Evolutionary conservation across 129 eudicot genomes (phyloP), one percentile per base, ranked within the genome.

Genomic region (Mikania micrantha): DNA sequence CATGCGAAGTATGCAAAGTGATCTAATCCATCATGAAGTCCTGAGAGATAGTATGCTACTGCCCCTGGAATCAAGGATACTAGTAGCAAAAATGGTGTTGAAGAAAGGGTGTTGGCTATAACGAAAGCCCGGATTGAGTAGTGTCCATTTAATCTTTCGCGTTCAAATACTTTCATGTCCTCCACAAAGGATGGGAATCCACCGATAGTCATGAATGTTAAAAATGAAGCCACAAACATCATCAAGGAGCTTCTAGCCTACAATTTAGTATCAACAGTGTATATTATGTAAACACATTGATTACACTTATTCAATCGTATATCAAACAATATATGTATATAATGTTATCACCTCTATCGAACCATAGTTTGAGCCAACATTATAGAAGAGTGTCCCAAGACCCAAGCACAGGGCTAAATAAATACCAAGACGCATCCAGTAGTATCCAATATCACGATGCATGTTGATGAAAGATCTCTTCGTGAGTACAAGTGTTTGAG

Each of bases 171-270:
- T 75, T 88, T 88, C 94, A 90, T 83, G 74, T 90, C 95, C 67
- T 90, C 91, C 44, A 84, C 97, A 49, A 86, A 90, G 16, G 97
- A 90, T 40, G 95, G 97, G 78, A 90, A 90, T 57, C 95, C 95
- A 0, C 96, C 95, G 31, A 90, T 90, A 24, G 96, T 85, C 95
- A 86, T 86, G 63, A 90, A 90, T 42, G 95, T 90, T 78, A 90
- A 75, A 83, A 86, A 86, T 35, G 85, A 61, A 31, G 53, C 83
- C 27, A 87, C 87, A 74, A 90, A 90, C 85, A 84, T 79, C 63
- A 90, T 62, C 95, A 90, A 77, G n/a, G 91, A 76, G 49, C 87
- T 81, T 73, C 86, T 85, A 66, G 87, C 93, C 96, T 88, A 80
- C 45, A 20, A 54, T 28, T 67, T 52, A 22, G 5, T 39, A 38